Conservation (phyloP, 1,284 basidiomycete species). For the Amylostereum areolatum region DNA sequence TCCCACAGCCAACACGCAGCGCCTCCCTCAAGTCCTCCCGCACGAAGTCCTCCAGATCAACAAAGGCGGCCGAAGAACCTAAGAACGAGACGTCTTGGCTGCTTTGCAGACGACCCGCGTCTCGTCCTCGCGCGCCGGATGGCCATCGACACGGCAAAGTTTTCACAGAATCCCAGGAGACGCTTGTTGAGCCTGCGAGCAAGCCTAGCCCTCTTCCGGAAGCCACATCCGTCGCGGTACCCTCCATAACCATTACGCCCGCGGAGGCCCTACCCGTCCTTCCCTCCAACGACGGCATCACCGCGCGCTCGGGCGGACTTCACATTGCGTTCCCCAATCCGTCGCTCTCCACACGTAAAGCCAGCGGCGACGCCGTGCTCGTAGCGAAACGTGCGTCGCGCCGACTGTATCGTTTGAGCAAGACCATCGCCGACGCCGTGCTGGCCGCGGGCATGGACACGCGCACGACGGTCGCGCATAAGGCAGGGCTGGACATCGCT, state of each 20-base stretch:
- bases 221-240: not conserved
- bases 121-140: too few species aligned
- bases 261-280: not conserved
- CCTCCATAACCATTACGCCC: slow-evolving; percentile 1
- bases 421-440: slow-evolving; percentile 38
- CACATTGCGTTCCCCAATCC: slow-evolving; percentile 30
- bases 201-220: not conserved
- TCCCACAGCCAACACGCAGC: slow-evolving; percentile 10
- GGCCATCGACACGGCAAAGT: too few species aligned
- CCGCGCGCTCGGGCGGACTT: slow-evolving; percentile 24
- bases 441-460: slow-evolving; percentile 40
- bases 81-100: too few species aligned
- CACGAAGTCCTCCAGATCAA: not conserved
- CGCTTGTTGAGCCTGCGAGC: slow-evolving; percentile 10
- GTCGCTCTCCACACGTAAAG: slow-evolving; percentile 12
- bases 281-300: slow-evolving; percentile 13
- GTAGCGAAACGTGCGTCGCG: too few species aligned
- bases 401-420: slow-evolving; percentile 30
- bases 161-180: slow-evolving; percentile 10
- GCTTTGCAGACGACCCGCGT: too few species aligned
- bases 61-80: too few species aligned
- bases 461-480: slow-evolving; percentile 17
- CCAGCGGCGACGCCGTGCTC: slow-evolving; percentile 21
- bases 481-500: too few species aligned
- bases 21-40: slow-evolving; percentile 11